Conservation (phyloP, 1,284 basidiomycete species). For the Ustilago shanxiensis region DNA sequence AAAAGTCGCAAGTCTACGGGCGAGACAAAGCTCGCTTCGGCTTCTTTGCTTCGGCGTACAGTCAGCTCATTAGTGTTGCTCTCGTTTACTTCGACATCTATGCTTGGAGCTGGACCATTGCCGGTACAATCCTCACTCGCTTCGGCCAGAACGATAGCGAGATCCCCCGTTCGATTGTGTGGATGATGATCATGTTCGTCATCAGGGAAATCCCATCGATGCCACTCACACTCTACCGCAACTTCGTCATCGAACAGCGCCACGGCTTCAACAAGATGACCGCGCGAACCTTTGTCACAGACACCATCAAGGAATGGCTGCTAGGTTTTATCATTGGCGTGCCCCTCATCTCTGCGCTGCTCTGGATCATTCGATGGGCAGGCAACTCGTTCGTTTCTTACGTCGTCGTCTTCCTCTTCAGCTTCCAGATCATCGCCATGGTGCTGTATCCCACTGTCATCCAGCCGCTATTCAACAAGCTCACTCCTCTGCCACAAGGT, state of each 20-base stretch:
- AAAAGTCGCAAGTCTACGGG: conserved; percentile 91
- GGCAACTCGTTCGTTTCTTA: conserved; percentile 73
- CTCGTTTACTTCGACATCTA: conserved; percentile 83
- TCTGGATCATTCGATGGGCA: conserved; percentile 91
- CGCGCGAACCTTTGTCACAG: conserved; percentile 76
- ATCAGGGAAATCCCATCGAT: conserved; percentile 75
- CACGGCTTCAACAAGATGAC: conserved; percentile 98
- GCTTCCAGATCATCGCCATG: conserved; percentile 79
- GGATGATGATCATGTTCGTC: conserved; percentile 71
- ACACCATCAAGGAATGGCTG: conserved; percentile 83
- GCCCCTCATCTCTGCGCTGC: conserved; percentile 87
- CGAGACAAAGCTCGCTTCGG: conserved; percentile 90
- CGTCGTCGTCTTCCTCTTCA: conserved; percentile 65
- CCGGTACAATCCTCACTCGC: conserved; percentile 72
- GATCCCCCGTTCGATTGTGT: conserved; percentile 87
- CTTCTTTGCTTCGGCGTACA: conserved; percentile 80
- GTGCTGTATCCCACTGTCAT: conserved; percentile 77
- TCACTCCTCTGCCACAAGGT: conserved; percentile 79
- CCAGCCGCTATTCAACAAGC: conserved; percentile 96
- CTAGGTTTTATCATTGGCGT: conserved; percentile 83
- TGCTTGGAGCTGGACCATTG: conserved; percentile 80
- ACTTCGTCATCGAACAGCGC: conserved; percentile 92
- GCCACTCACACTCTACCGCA: conserved; percentile 81
- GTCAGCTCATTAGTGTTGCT: conserved; percentile 79
- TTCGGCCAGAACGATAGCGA: conserved; percentile 67